phyloP scores from a whole-genome alignment of 441 rosid genomes.

The Brassica balearica region DNA sequence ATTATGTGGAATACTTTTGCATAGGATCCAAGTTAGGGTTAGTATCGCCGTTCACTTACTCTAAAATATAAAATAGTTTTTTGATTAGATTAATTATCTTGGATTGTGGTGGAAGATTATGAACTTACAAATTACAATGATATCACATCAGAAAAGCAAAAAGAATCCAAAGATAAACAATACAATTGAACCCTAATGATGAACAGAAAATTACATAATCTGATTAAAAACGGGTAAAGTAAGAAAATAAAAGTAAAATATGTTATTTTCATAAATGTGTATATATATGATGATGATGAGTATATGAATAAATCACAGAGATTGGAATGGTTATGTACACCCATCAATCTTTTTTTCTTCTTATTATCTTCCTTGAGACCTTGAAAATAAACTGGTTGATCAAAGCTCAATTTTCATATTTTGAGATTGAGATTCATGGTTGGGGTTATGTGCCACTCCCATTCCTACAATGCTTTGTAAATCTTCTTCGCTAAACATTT shows the following conservation, averaged over 20 bases:
- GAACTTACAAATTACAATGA: slow-evolving; percentile 29
- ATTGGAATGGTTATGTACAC: slow-evolving; percentile 59
- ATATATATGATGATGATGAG: slow-evolving; percentile 27
- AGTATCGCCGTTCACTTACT: slow-evolving; percentile 22
- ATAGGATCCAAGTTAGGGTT: slow-evolving; percentile 25
- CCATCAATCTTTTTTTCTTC: slow-evolving; percentile 41
- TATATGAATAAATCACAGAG: slow-evolving; percentile 33
- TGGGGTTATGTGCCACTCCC: slow-evolving; percentile 66
- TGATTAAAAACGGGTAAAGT: slow-evolving; percentile 28
- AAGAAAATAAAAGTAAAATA: not conserved
- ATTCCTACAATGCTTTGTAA: slow-evolving; percentile 84
- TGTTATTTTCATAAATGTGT: slow-evolving; percentile 18
- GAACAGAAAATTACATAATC: slow-evolving; percentile 33
- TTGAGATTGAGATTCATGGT: slow-evolving; percentile 43
- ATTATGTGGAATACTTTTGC: not conserved
- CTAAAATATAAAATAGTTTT: not conserved
- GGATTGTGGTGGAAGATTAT: slow-evolving; percentile 22
- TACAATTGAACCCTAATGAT: slow-evolving; percentile 39
- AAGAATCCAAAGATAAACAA: slow-evolving; percentile 37
- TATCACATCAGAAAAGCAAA: slow-evolving; percentile 26
- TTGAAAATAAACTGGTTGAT: slow-evolving; percentile 32
- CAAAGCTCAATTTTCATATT: slow-evolving; percentile 75
- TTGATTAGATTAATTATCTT: slow-evolving; percentile 13
- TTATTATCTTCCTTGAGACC: slow-evolving; percentile 39
- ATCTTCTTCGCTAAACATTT: slow-evolving; percentile 73